Base-by-base conservation (phyloP, 148 eudicot genomes). In the Heliamphora exappendiculata region DNA sequence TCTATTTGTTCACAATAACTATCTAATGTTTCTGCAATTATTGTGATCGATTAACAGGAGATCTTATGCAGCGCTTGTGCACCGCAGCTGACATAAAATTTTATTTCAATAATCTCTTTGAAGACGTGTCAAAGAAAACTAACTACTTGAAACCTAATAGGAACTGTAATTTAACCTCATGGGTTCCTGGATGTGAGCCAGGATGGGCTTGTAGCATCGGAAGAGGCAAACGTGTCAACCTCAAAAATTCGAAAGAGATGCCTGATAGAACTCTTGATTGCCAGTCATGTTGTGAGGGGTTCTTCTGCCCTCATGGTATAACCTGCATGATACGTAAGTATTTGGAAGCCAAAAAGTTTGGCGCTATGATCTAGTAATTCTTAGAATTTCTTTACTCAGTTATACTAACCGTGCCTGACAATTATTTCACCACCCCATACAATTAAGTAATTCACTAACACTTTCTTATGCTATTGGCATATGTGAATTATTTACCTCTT, bases 251-350 rank as follows among this genome's bases (percentile, higher is more conserved):
- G 9, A 73, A 84, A 10, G 86, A 85, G 6, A 53, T 87, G 58
- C 98, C 98, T 36, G 79, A 72, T n/a, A 87, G 98, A 86, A 86
- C 81, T 73, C 63, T 71, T 7, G 83, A 82, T 60, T 93, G 98
- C 65, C 78, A 74, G 51, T 75, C 89, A 55, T 93, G 98, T 80
- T 91, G 98, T 76, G 96, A 86, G 75, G 98, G 98, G 28, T 93
- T 93, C 84, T 93, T 93, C 75, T 91, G 98, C 72, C 98, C 98
- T 34, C 79, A 79, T 72, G 98, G 98, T 8, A 51, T 93, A 29
- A 88, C 96, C 73, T 93, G 96, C 86, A 91, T 91, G 98, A 88
- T 93, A 45, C 98, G 96, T 93, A 83, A 90, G 98, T 85, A 78
- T 10, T 59, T 67, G n/a, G 44, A 31, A 24, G 31, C 65, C 41